These are phyloP conservation scores for Gossypium lobatum DNA, from an alignment of 441 rosid species.

Conservation along the genomic window DNA sequence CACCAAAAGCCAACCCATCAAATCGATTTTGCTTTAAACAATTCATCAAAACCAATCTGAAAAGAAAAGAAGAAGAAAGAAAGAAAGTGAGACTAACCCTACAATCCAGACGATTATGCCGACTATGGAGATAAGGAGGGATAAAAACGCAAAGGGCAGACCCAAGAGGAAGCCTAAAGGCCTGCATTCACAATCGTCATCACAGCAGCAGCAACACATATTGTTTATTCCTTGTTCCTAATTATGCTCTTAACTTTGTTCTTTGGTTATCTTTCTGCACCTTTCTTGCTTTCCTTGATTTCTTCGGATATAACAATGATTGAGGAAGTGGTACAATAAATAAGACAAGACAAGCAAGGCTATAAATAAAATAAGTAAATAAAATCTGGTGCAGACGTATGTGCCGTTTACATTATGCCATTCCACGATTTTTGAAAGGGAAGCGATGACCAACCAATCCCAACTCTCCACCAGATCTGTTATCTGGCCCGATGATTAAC, in stretches of 20 bases:
- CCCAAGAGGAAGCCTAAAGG: slow-evolving; percentile 57
- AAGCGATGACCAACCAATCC: slow-evolving; percentile 16
- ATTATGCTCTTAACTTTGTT: not conserved
- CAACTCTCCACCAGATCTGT: not conserved
- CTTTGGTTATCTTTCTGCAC: not conserved
- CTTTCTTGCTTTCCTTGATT: not conserved
- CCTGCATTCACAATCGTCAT: slow-evolving; percentile 52
- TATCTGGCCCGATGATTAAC: not conserved
- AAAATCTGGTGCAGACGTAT: not conserved
- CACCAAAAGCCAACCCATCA: not conserved
- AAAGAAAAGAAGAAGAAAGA: not conserved
- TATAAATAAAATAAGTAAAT: not conserved
- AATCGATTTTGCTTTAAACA: not conserved
- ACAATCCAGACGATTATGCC: slow-evolving; percentile 56
- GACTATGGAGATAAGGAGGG: slow-evolving; percentile 46
- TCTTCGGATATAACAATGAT: not conserved
- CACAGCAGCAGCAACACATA: slow-evolving; percentile 41
- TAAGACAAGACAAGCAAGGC: not conserved
- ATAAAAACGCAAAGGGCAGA: slow-evolving; percentile 59
- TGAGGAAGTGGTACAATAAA: not conserved
- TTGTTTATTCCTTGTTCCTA: not conserved
- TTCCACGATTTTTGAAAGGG: slow-evolving; percentile 10
- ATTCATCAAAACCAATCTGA: not conserved
- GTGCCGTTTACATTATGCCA: slow-evolving; percentile 11
- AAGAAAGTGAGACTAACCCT: slow-evolving; percentile 33